phyloP scores from a whole-genome alignment of 1,284 basidiomycete species.

The Laetiporus sulphureus region DNA sequence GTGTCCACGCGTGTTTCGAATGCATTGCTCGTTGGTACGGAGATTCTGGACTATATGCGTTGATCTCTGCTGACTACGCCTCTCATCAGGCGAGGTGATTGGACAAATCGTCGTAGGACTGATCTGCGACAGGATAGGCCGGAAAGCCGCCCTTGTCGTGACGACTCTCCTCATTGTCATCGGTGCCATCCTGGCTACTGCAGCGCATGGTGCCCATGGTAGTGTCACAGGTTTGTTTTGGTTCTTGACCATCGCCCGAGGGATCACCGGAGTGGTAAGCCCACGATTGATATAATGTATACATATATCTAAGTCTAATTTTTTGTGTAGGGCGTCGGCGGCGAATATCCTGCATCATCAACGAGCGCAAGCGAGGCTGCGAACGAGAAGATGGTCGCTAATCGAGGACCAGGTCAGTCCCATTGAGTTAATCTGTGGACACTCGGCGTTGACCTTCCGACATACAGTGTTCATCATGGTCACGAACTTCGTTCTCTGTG shows the following conservation, averaged over 20 bases:
- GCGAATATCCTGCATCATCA: slow-evolving; percentile 75
- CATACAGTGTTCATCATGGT: slow-evolving; percentile 66
- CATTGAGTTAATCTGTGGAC: slow-evolving; percentile 1
- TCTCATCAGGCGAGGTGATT: slow-evolving; percentile 45
- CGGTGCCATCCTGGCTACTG: slow-evolving; percentile 67
- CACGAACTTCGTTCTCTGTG: slow-evolving; percentile 61
- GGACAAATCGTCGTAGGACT: slow-evolving; percentile 65
- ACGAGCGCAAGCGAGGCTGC: slow-evolving; percentile 66
- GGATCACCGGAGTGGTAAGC: slow-evolving; percentile 63
- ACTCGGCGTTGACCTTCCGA: slow-evolving; percentile 4
- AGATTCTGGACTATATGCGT: neutral
- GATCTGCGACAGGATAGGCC: slow-evolving; percentile 65
- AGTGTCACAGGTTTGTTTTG: slow-evolving; percentile 63
- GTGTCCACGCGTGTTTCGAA: slow-evolving; percentile 72
- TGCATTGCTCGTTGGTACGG: slow-evolving; percentile 61
- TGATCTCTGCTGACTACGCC: neutral
- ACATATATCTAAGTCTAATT: neutral
- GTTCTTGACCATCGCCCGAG: slow-evolving; percentile 71
- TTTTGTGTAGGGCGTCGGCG: slow-evolving; percentile 52
- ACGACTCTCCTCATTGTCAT: slow-evolving; percentile 69
- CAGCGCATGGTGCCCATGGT: slow-evolving; percentile 57
- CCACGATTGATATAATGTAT: neutral
- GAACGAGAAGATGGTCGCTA: slow-evolving; percentile 58
- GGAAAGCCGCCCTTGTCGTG: slow-evolving; percentile 64
- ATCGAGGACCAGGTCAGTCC: slow-evolving; percentile 51